Evolutionary conservation across 2,329 filamentous ascomycete species (phyloP).

Genomic region (Waltergamsia citrina): DNA sequence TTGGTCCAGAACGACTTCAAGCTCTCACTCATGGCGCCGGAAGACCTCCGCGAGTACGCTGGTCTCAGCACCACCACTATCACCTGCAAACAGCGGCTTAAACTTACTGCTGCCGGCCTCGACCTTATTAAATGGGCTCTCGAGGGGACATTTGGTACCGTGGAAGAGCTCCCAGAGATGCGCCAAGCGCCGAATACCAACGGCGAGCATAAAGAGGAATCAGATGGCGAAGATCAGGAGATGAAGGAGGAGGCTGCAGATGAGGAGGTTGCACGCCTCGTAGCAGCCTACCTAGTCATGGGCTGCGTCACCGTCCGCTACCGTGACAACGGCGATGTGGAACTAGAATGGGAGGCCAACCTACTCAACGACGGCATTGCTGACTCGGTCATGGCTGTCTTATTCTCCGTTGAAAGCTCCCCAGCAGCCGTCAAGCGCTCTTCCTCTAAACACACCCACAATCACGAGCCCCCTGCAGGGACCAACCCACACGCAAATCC

Average conservation of each 20-base stretch:
- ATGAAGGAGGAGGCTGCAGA: slow-evolving; percentile 47
- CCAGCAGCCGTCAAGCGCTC: slow-evolving; percentile 83
- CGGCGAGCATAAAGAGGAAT: slow-evolving; percentile 23
- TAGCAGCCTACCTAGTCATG: slow-evolving; percentile 67
- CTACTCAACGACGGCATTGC: slow-evolving; percentile 96
- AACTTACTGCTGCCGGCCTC: slow-evolving; percentile 76
- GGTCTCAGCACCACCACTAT: slow-evolving; percentile 95
- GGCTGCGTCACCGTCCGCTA: slow-evolving; percentile 81
- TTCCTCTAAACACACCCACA: slow-evolving; percentile 20
- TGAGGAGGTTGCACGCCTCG: slow-evolving; percentile 48
- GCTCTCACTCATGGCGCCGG: slow-evolving; percentile 90
- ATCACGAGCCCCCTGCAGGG: slow-evolving; percentile 25
- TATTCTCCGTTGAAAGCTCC: slow-evolving; percentile 86
- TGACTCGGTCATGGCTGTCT: slow-evolving; percentile 90
- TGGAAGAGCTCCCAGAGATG: slow-evolving; percentile 59
- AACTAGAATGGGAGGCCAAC: slow-evolving; percentile 96
- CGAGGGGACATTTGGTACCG: slow-evolving; percentile 84
- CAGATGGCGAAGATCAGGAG: slow-evolving; percentile 12
- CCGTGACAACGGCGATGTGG: slow-evolving; percentile 66
- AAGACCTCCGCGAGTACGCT: slow-evolving; percentile 91
- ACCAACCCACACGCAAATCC: slow-evolving; percentile 66
- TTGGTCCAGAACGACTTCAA: slow-evolving; percentile 98
- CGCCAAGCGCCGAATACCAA: slow-evolving; percentile 25
- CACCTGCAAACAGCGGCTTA: slow-evolving; percentile 83
- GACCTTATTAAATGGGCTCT: slow-evolving; percentile 91